Base-by-base conservation (phyloP, 2,329 filamentous ascomycete genomes). In the Stenocarpella maydis region DNA sequence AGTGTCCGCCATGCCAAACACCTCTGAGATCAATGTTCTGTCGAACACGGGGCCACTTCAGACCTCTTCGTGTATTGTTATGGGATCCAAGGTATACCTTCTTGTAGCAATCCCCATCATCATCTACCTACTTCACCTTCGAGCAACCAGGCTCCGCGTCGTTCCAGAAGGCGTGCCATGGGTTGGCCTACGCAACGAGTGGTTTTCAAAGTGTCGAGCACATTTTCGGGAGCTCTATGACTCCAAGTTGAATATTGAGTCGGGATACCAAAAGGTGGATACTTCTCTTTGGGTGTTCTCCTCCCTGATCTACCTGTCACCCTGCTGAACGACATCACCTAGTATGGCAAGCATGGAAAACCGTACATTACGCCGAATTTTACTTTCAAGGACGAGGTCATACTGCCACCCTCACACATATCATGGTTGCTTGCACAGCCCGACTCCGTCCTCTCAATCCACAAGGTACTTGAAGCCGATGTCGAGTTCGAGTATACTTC, bases 401-500 rank as follows among this genome's bases (percentile, higher is more conserved):
- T 60, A 7, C 26, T 60, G 55, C 55, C 55, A 45, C 39, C 55
- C 39, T 45, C 55, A 0, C 31, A 45, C 39, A 45, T 60, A 12
- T 21, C 55, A 21, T 60, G 55, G 55, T 19, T 60, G 8, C 39
- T 60, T 34, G 19, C 55, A 9, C 55, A 60, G 19, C 39, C 55
- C 10, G 55, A 60, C 31, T 60, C 55, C 6, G 24, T 34, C 24
- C 24, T 60, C 17, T 60, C 55, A 6, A 60, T 60, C 9, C 39
- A 45, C 2, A 45, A 60, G 39, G 55, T 45, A 19, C 55, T 60
- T 7, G 31, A 45, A 9, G 55, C 55, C 39, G 55, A 60, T n/a
- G 55, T 60, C 12, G 55, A 60, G 55, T 60, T 60, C 26, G 39
- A 60, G 9, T 60, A 60, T 17, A 60, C 55, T 10, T 60, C 55